Percentiles rank a stretch among this genome's conserved stretches.
Conservation (phyloP, 306 rosid species). For the Pachyrhizus erosus region DNA sequence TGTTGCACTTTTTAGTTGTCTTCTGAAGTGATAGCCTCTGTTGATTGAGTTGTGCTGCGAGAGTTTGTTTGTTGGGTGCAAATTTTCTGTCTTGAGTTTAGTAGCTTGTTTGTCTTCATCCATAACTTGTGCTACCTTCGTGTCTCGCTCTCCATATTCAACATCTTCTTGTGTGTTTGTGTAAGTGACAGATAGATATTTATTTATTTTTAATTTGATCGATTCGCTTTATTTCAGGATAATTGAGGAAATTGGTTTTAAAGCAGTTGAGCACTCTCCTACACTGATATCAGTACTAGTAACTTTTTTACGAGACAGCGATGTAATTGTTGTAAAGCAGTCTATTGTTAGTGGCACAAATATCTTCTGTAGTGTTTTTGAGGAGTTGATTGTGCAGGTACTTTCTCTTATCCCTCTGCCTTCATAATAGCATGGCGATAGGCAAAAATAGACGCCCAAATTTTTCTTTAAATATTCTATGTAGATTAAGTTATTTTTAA, state of each 20-base stretch:
- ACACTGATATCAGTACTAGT: constrained; percentile 65
- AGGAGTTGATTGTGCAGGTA: constrained; percentile 89
- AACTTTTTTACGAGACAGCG: constrained; percentile 69
- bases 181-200: not conserved
- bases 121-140: not conserved
- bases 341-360: constrained; percentile 75
- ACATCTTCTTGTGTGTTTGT: constrained; percentile 11
- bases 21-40: not conserved
- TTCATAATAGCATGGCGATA: not conserved
- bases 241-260: constrained; percentile 83
- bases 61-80: not conserved
- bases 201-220: not conserved
- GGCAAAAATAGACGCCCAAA: not conserved
- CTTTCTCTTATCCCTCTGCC: constrained; percentile 26
- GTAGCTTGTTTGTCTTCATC: not conserved
- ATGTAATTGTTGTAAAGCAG: constrained; percentile 62
- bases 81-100: not conserved
- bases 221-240: constrained; percentile 57
- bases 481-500: not conserved
- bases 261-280: constrained; percentile 73
- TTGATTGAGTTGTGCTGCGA: not conserved
- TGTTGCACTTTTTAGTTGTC: not conserved
- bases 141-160: not conserved
- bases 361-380: constrained; percentile 65
- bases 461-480: not conserved